Evolutionary conservation across 192 early-diverging fungal genomes (phyloP).

Genomic region (Gamsiella multidivaricata): DNA sequence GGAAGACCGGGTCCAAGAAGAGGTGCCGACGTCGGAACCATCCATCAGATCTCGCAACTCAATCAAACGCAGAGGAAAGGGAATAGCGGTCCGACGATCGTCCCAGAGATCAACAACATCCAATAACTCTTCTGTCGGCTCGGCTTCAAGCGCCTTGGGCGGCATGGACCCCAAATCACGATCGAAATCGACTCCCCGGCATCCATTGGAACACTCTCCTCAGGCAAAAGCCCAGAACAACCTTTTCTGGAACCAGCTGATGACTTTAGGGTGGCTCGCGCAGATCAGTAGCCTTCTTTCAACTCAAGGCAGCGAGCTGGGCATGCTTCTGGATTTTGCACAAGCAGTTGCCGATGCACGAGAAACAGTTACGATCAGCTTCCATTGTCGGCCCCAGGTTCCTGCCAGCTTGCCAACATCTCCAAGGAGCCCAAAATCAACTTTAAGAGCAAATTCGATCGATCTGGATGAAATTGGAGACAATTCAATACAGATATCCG

Average conservation of each 20-base stretch:
- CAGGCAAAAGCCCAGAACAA: conserved; percentile 28
- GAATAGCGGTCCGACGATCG: not conserved
- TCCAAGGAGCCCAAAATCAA: not conserved
- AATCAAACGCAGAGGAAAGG: not conserved
- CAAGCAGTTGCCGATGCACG: conserved; percentile 40
- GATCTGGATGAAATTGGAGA: conserved; percentile 21
- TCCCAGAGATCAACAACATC: conserved; percentile 21
- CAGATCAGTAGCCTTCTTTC: conserved; percentile 43
- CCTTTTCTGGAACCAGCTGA: conserved; percentile 39
- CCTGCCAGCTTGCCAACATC: not conserved
- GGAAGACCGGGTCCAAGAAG: not conserved
- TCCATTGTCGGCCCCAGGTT: conserved; percentile 25
- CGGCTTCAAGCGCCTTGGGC: not conserved
- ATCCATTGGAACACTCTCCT: conserved; percentile 29
- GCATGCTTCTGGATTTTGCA: conserved; percentile 41
- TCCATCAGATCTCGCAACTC: not conserved
- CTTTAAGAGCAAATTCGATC: not conserved
- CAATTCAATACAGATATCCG: conserved; percentile 29
- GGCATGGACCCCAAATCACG: not conserved
- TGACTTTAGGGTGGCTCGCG: conserved; percentile 42
- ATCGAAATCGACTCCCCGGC: not conserved
- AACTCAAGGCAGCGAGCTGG: conserved; percentile 42
- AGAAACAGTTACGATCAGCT: conserved; percentile 20
- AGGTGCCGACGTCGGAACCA: not conserved
- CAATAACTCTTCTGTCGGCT: conserved; percentile 11